Base-by-base conservation (phyloP, 2,329 filamentous ascomycete species). In the Fusarium sp. region DNA sequence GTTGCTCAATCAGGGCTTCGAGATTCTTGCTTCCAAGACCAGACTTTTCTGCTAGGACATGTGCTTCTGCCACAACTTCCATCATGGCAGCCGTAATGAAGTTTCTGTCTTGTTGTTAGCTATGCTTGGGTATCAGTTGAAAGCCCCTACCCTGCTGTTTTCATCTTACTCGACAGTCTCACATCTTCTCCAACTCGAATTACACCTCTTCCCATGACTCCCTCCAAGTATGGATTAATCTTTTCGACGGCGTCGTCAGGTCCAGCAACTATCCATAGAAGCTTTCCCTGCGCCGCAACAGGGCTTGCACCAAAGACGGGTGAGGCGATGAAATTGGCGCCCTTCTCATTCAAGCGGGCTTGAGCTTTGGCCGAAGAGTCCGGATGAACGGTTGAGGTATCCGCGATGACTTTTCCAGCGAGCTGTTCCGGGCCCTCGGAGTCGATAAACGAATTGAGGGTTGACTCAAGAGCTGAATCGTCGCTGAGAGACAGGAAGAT, bases 241-340 rank as follows among this genome's bases (percentile, higher is more conserved):
- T 67, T 63, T 10, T 79, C 52, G 0, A 85, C 76, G 3, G 83
- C 82, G 10, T 69, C 63, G 1, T 76, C 52, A 1, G 84, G 79
- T 0, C 86, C 86, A 0, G 85, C 85, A 10, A 85, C 66, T 0
- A 84, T 82, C 60, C 86, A 83, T n/a, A 88, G 77, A 3, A 87
- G 78, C 44, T 83, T 79, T 1, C 85, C 86, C 21, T 83, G 76
- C 2, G 79, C 80, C 1, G 86, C 86, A n/a, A 86, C 80, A 0
- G 85, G 82, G 1, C 85, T 86, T 7, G 85, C 84, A 11, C 86
- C 86, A 63, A 88, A 88, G 1, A 88, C 86, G 0, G 86, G 86
- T 0, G 81, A 79, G 0, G 85, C 81, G 33, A 87, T 75, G 52
- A 86, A 86, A 7, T 65, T 59, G 6, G 79, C 83, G 0, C 78